Base-by-base conservation (phyloP, 2,329 filamentous ascomycete species). In the Alternaria burnsii region DNA sequence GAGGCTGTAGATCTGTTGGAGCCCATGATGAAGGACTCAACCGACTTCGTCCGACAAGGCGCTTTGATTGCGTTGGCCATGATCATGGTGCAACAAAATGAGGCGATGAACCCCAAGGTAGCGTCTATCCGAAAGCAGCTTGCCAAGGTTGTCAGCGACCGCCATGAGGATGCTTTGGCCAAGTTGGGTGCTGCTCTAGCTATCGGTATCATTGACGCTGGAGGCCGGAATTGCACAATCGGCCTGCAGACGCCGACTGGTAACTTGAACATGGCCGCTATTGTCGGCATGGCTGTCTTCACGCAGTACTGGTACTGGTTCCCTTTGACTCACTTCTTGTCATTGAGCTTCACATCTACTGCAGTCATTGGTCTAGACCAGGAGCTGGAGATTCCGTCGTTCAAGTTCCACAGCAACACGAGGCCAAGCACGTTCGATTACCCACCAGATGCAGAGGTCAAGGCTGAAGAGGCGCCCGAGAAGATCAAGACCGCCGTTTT, bases 271-370 rank as follows among this genome's bases (percentile, higher is more conserved):
- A 97, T 99, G 94, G 89, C 94, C 18, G 96, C 93, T 63, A 97
- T 99, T 68, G 94, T 99, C 18, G 96, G 95, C 69, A 97, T 97
- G 89, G 94, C 93, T 28, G 91, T 99, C 55, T 99, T 99, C 82
- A 97, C 94, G 9, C 95, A 99, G 79, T 99, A 99, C 84, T 99
- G 95, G 95, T 99, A 99, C 84, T 99, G 95, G 95, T 99, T 99
- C 87, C 95, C 95, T 61, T 91, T 98, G 73, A 97, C 95, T 30
- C 95, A 99, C 81, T 99, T 99, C 88, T 80, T 99, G 59, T 96
- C 94, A 0, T 85, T 99, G 63, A 94, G 93, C 73, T 98, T 99
- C 81, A 93, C 92, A n/a, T 95, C 95, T 1, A 99, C 96, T 1
- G 91, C 95, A 1, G 91, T 99, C 74, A 97, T 98, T 71, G 94